These are phyloP conservation scores for Hyphopichia wangnamkhiaoensis DNA, from an alignment of 1,139 yeast genomes.

Conservation along the genomic window DNA sequence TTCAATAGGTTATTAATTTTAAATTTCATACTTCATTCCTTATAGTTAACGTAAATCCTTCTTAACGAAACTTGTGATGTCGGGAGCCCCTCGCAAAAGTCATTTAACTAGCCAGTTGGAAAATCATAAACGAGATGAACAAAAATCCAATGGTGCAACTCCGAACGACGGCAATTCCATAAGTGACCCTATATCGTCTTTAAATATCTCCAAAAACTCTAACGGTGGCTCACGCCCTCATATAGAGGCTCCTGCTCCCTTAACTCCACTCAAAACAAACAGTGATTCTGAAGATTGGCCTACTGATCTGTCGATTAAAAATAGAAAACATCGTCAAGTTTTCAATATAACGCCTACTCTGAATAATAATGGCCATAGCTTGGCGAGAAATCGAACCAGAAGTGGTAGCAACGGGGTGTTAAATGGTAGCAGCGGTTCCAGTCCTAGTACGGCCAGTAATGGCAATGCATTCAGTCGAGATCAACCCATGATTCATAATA, in stretches of 20 bases:
- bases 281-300: neutral
- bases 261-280: neutral
- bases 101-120: constrained; percentile 3
- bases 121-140: neutral
- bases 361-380: constrained; percentile 1
- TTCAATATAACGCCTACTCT: neutral
- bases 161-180: no score
- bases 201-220: neutral
- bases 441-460: neutral
- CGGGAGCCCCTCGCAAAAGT: neutral
- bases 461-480: constrained; percentile 13
- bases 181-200: no score
- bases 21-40: no score
- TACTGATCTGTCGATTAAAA: neutral
- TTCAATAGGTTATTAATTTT: no score
- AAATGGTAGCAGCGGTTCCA: neutral
- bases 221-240: no score
- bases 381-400: no score
- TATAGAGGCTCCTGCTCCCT: constrained; percentile 1
- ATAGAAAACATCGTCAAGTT: constrained; percentile 1
- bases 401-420: neutral
- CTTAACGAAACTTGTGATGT: neutral
- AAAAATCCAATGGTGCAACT: no score
- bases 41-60: no score
- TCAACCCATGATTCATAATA: constrained; percentile 37